Evolutionary conservation across 164 flowering plant species (phyloP), one percentile per base, ranked within the genome.

Genomic region (Annona cherimola): DNA sequence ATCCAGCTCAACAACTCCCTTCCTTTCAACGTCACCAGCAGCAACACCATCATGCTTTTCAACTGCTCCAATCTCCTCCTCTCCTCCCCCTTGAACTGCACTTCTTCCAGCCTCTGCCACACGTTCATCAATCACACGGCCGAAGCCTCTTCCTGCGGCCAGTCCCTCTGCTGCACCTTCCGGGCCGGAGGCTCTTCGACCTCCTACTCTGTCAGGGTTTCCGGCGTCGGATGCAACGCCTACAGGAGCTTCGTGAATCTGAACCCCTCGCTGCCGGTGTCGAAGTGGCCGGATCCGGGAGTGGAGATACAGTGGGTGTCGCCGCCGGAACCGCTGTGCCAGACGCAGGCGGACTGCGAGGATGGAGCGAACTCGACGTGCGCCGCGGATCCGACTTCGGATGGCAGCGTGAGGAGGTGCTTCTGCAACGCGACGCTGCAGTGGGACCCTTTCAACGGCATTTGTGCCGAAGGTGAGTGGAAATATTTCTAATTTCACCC

Each of bases 11-110:
- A 85, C 80, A 20, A 62, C 35, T 20, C 67, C 65, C 74, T 82
- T 41, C 92, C 92, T 42, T 88, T 88, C 83, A 88, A 84, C 84
- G 66, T 88, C 79, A 84, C 87, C 73, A 73, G 81, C 71, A 63
- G 79, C 42, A 88, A 86, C 83, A 86, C 87, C 67, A 74, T 88
- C 73, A 4, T 88, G 66, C 79, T 73, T 77, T 74, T 88, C 66
- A 86, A 88, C 82, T 88, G 90, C 69, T 44, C 84, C 40, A 84
- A 5, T 80, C 84, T 6, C 60, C 1, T 74, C 8, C 61, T 74
- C 35, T 35, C 9, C 66, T 74, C 76, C 8, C 76, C 76, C 44
- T 62, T 88, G 19, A 77, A 88, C 73, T 88, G 92, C 79, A 50
- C 87, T 20, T 63, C 85, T 2, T 39, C 62, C 54, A 84, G 88